These are phyloP conservation scores for Albifimbria verrucaria DNA, from an alignment of 2,329 filamentous ascomycete species.

Conservation along the genomic window DNA sequence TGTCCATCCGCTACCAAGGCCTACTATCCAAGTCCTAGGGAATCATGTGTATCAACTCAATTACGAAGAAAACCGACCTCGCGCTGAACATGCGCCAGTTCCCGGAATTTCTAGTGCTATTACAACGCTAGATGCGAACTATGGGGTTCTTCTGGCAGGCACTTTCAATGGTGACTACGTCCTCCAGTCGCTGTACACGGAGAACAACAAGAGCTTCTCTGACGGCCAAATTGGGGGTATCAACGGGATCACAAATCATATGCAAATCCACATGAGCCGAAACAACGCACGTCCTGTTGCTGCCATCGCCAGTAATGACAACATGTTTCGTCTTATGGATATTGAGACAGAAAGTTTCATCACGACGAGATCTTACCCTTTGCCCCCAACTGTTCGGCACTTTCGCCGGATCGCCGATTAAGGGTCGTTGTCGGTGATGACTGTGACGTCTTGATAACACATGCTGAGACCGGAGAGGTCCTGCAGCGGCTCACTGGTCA, in stretches of 20 bases:
- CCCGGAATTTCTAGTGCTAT: constrained; percentile 30
- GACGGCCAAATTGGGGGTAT: constrained; percentile 42
- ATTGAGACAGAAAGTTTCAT: constrained; percentile 57
- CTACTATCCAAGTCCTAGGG: constrained; percentile 53
- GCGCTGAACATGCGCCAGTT: constrained; percentile 41
- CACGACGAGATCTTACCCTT: constrained; percentile 51
- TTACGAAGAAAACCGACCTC: constrained; percentile 40
- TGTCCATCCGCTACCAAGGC: constrained; percentile 51
- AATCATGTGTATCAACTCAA: constrained; percentile 51
- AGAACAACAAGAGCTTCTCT: constrained; percentile 29
- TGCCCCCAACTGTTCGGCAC: constrained; percentile 69
- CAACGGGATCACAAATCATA: constrained; percentile 63
- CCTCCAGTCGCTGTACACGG: constrained; percentile 42
- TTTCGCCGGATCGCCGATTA: constrained; percentile 68
- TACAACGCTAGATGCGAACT: constrained; percentile 47
- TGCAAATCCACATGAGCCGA: constrained; percentile 55
- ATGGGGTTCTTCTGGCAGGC: constrained; percentile 56
- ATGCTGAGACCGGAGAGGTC: constrained; percentile 62
- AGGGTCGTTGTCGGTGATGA: constrained; percentile 72
- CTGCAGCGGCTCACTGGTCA: constrained; percentile 61
- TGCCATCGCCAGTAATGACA: constrained; percentile 62
- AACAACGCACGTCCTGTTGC: constrained; percentile 49
- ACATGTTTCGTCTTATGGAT: constrained; percentile 56
- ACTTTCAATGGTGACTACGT: constrained; percentile 56
- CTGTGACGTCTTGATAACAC: constrained; percentile 61